These are phyloP conservation scores for Saccharomycopsis olivae DNA, from an alignment of 805 yeast genomes.

Conservation along the genomic window DNA sequence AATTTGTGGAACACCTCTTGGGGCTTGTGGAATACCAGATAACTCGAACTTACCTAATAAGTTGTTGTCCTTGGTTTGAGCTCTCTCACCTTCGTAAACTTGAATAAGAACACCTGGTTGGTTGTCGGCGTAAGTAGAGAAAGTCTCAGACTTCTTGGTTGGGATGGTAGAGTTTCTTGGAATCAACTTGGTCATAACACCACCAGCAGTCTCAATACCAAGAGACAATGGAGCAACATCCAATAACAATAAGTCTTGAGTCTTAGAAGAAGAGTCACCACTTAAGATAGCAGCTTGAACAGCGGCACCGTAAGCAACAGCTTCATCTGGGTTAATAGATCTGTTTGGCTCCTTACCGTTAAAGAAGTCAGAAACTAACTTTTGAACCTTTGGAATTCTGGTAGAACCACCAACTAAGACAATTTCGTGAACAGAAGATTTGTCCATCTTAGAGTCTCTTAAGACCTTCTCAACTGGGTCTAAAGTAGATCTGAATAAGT, in stretches of 20 bases:
- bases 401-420: constrained; percentile 98
- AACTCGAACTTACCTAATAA: constrained; percentile 94
- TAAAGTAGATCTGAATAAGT: constrained; percentile 86
- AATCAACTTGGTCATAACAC: constrained; percentile 98
- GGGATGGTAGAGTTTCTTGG: constrained; percentile 99
- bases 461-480: constrained; percentile 96
- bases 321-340: constrained; percentile 98
- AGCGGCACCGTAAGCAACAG: constrained; percentile 99
- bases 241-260: constrained; percentile 90
- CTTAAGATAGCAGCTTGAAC: constrained; percentile 97
- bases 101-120: constrained; percentile 99
- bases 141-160: constrained; percentile 94
- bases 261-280: constrained; percentile 96
- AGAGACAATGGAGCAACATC: constrained; percentile 98
- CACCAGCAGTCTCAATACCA: constrained; percentile 99
- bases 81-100: constrained; percentile 97
- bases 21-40: constrained; percentile 96
- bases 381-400: constrained; percentile 98
- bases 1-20: constrained; percentile 97
- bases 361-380: constrained; percentile 93
- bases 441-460: constrained; percentile 87
- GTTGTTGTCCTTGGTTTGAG: constrained; percentile 92
- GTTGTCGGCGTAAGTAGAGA: constrained; percentile 98
- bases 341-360: constrained; percentile 98
- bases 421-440: constrained; percentile 86